A percentile compares a stretch with the other conserved stretches of the same genome.
Evolutionary conservation across 495 filamentous ascomycete genomes (phyloP).

Genomic region (Penicillium alfredii): DNA sequence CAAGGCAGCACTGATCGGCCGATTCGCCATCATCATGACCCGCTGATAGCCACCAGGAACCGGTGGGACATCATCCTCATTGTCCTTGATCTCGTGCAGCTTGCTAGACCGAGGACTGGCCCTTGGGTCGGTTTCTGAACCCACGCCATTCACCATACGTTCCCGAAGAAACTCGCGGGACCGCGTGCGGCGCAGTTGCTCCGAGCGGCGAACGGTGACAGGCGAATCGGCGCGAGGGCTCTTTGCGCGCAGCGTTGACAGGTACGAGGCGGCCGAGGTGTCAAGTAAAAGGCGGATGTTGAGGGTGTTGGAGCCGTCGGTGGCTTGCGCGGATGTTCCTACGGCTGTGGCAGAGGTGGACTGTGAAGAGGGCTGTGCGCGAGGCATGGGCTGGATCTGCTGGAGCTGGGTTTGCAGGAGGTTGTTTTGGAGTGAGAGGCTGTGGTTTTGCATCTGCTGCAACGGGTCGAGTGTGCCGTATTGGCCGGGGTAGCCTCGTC

Average conservation of each 20-base stretch:
- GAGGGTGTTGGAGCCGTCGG: background rate
- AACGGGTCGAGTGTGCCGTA: conserved; percentile 7
- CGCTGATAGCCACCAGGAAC: background rate
- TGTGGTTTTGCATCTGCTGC: conserved; percentile 1
- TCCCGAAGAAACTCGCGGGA: background rate
- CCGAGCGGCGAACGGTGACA: background rate
- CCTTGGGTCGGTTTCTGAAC: background rate
- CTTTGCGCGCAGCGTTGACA: background rate
- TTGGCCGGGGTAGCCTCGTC: conserved; percentile 6
- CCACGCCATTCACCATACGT: background rate
- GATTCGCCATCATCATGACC: background rate
- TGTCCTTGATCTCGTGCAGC: background rate
- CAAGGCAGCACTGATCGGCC: background rate
- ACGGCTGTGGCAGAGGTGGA: background rate
- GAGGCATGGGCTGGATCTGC: background rate
- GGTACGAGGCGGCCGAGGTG: background rate
- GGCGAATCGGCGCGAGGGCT: background rate
- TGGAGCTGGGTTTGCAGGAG: conserved; percentile 5
- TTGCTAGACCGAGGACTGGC: background rate
- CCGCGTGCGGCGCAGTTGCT: background rate
- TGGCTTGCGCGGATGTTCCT: background rate
- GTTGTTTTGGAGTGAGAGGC: conserved; percentile 4
- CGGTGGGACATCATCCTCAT: background rate
- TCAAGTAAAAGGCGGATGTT: background rate
- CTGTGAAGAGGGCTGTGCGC: background rate